phyloP scores from a whole-genome alignment of 192 early-diverging fungal genomes.

The Pilaira anomala region DNA sequence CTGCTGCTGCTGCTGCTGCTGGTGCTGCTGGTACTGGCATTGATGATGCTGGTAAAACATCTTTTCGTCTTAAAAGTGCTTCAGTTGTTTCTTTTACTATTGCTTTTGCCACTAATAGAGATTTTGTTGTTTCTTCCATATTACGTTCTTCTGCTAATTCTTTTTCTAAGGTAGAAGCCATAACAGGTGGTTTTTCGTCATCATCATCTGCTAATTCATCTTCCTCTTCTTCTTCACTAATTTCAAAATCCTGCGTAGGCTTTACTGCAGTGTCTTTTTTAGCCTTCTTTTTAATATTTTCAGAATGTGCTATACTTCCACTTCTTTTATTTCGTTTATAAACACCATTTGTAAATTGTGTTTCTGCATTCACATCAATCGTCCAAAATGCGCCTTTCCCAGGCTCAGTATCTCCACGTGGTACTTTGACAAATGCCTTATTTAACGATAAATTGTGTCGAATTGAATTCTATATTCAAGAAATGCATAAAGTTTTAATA shows the following conservation, averaged over 20 bases:
- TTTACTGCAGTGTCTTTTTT: not conserved
- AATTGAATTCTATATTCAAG: slow-evolving; percentile 84
- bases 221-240: not conserved
- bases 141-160: no score
- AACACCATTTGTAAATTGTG: slow-evolving; percentile 69
- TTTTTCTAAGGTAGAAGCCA: no score
- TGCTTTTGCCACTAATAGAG: not conserved
- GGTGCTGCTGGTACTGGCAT: not conserved
- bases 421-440: slow-evolving; percentile 88
- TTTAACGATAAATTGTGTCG: slow-evolving; percentile 96
- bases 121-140: not conserved
- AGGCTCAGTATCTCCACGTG: slow-evolving; percentile 77
- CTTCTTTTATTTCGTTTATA: slow-evolving; percentile 26
- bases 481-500: slow-evolving; percentile 72
- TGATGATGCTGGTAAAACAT: not conserved
- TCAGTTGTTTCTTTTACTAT: not conserved
- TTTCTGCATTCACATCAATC: slow-evolving; percentile 69
- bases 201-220: not conserved
- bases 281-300: not conserved
- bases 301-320: not conserved
- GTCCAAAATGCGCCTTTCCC: slow-evolving; percentile 97
- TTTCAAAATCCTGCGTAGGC: not conserved
- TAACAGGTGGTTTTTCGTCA: not conserved
- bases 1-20: not conserved
- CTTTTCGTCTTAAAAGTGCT: no score